Evolutionary conservation across 108 stramenopile genomes (phyloP), one percentile per base, ranked within the genome.

Genomic region (Pseudonitzschia multiseries): DNA sequence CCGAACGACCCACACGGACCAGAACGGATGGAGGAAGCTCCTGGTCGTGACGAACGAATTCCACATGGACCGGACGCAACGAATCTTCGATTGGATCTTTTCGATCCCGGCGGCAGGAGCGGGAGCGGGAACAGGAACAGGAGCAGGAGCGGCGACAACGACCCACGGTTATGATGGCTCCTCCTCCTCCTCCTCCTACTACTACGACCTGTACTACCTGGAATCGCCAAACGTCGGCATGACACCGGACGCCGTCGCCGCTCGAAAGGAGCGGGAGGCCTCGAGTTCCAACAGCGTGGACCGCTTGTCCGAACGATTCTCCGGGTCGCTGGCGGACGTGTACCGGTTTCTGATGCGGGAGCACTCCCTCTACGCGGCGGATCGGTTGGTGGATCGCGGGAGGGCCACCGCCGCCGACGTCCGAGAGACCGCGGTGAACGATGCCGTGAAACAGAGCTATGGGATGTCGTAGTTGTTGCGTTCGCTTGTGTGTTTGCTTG

Each of bases 21-120:
- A 26, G 24, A 78, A 65, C 28, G 86, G 82, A 13, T 85, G 90
- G 87, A 75, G 71, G 29, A 65, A 57, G 15, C 21, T 89, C 26
- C 65, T 93, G 43, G 71, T 93, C 22, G 71, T 93, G 1, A 93
- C 91, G 36, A 94, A 85, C 71, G 85, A 94, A 71, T 95, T 95
- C 72, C 93, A 95, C 60, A 92, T 95, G 74, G 68, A 74, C 0
- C 87, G 93, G 36, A 82, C 87, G 29, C 81, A 79, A 63, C 86
- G 81, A 10, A 95, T 95, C 60, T 95, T 95, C 63, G 88, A 92
- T 72, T 95, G 93, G 93, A 85, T 95, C 61, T 92, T 88, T 74
- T 40, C 56, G 0, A 9, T 32, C 36, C 33, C 21, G 33, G 10
- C n/a, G 68, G 66, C 32, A 44, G 13, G 10, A 4, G 54, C 66